Conservation (phyloP, 2,329 filamentous ascomycete species). For the Dothideomycetidae sp. region DNA sequence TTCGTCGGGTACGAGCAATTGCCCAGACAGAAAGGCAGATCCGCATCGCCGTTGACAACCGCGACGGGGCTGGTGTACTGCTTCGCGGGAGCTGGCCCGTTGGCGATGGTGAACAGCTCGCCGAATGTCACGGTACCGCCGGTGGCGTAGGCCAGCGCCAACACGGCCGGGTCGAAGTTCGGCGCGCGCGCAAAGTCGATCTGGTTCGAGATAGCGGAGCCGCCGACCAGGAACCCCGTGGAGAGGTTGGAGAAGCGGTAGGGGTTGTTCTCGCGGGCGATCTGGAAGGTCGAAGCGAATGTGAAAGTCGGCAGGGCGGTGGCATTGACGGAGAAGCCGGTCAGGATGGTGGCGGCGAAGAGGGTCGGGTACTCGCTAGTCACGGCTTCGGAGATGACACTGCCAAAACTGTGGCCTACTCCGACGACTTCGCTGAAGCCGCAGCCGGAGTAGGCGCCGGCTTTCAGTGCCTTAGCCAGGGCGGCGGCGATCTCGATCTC, state of each 20-base stretch:
- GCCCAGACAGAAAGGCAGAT: conserved; percentile 21
- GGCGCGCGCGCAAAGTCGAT: conserved; percentile 21
- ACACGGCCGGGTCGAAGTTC: conserved; percentile 18
- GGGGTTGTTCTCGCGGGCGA: conserved; percentile 19
- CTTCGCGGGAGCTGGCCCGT: conserved; percentile 11
- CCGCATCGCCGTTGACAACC: conserved; percentile 19
- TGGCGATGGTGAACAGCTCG: conserved; percentile 18
- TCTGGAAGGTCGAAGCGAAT: conserved; percentile 17
- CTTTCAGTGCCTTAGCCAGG: conserved; percentile 21
- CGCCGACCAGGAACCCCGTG: conserved; percentile 19
- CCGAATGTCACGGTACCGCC: conserved; percentile 21
- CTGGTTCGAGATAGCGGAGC: conserved; percentile 16
- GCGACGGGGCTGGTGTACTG: conserved; percentile 18
- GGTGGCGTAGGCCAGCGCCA: conserved; percentile 17
- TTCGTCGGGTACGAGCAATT: conserved; percentile 20
- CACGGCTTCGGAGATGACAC: conserved; percentile 35
- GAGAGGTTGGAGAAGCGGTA: conserved; percentile 18
- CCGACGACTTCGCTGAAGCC: conserved; percentile 25
- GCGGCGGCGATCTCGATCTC: conserved; percentile 25
- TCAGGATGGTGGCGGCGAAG: conserved; percentile 30
- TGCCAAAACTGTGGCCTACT: conserved; percentile 26
- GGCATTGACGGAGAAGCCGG: conserved; percentile 22
- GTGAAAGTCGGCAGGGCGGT: conserved; percentile 16
- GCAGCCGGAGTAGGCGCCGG: conserved; percentile 18
- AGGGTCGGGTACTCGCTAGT: conserved; percentile 38